Evolutionary conservation across 352 stramenopile species (phyloP), one percentile per base, ranked within the genome.

Genomic region (Pythium dissotocum): DNA sequence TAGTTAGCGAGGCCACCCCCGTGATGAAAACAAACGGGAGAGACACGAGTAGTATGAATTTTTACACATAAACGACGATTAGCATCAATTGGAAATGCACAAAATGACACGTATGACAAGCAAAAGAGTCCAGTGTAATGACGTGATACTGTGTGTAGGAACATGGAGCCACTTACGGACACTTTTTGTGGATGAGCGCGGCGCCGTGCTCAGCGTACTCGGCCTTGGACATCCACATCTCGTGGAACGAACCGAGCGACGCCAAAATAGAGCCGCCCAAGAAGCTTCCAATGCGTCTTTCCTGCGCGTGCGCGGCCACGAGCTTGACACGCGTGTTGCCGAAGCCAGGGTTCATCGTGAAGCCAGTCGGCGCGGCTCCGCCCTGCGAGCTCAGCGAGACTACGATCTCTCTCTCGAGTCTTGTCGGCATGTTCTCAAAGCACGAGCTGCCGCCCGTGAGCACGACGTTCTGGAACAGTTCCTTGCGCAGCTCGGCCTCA

Each of bases 151-250:
- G 21, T 24, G 0, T 24, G 21, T 24, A 24, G 33, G 33, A 38
- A 38, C 42, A 51, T 26, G 42, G 42, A 51, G 2, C 33, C 21
- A 42, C 28, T 49, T 73, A 91, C 13, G 84, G 84, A 69, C 96
- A 99, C 77, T 99, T 99, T 67, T 98, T 96, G 85, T 99, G 96
- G 49, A 99, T 96, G 71, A 99, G 97, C 5, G 88, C 80, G 36
- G 96, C 84, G 26, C 98, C 98, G 75, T 97, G 94, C 80, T 99
- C 98, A 26, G 98, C 97, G 69, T 99, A 99, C 80, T 99, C 98
- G n/a, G 87, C 85, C 78, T 98, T 99, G 38, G 95, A 98, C 70
- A 99, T 97, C 97, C 97, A 99, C 97, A 99, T 99, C 68, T 99
- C 94, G 72, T 99, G 93, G 82, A 99, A 99, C 40, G 91, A 99